A percentile compares a stretch with the other conserved stretches of the same genome.
phyloP scores from a whole-genome alignment of 495 filamentous ascomycete species.

The Podospora pseudoanserina region DNA sequence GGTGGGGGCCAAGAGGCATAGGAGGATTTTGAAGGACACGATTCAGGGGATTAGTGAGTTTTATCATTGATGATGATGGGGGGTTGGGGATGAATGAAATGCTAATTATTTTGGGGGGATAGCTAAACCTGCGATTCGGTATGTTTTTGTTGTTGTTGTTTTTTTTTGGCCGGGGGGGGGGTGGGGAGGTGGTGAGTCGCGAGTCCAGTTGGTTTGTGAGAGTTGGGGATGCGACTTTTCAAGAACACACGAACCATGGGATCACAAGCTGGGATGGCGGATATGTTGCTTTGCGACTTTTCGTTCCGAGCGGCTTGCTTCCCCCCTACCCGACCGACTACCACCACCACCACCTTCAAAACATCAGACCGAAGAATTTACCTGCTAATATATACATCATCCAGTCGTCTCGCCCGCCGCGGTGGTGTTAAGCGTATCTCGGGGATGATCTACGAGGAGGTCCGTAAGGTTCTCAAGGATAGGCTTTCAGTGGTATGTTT shows the following conservation, averaged over 20 bases:
- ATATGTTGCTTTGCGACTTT: not conserved
- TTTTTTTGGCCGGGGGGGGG: not conserved
- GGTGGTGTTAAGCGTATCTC: constrained; percentile 77
- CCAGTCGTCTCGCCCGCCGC: constrained; percentile 71
- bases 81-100: no score
- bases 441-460: constrained; percentile 65
- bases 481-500: constrained; percentile 50
- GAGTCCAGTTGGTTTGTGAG: not conserved
- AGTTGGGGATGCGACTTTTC: no score
- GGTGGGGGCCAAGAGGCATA: constrained; percentile 28
- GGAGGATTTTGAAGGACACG: constrained; percentile 59
- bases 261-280: no score
- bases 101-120: not conserved
- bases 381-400: not conserved
- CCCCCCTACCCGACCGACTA: not conserved
- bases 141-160: constrained; percentile 26
- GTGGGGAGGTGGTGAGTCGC: not conserved
- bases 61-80: no score
- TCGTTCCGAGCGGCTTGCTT: no score
- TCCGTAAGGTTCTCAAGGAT: constrained; percentile 51
- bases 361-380: not conserved
- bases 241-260: no score
- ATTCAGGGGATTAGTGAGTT: constrained; percentile 64
- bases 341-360: not conserved
- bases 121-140: constrained; percentile 66